A percentile compares a stretch with the other conserved stretches of the same genome.
Evolutionary conservation across 1,284 basidiomycete species (phyloP).

Genomic region (Neotropicomus parvogracilis): DNA sequence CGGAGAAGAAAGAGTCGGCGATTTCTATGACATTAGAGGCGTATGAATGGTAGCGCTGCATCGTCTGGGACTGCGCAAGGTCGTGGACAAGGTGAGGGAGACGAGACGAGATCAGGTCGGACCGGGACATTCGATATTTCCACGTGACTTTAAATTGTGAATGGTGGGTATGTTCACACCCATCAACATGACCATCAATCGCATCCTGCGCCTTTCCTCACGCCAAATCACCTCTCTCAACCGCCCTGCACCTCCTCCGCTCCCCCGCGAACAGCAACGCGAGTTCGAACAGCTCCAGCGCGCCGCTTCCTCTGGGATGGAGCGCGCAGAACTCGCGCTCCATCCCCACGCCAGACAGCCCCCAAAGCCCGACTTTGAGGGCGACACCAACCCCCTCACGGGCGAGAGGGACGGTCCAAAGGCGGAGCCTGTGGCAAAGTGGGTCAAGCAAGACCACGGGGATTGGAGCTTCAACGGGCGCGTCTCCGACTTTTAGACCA

Average conservation of each 20-base stretch:
- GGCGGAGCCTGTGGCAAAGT: slow-evolving; percentile 63
- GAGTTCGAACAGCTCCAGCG: slow-evolving; percentile 76
- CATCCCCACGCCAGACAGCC: slow-evolving; percentile 70
- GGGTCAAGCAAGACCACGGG: slow-evolving; percentile 51
- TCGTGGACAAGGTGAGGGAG: not conserved
- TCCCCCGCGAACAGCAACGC: slow-evolving; percentile 66
- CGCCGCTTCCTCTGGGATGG: slow-evolving; percentile 38
- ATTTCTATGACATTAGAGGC: slow-evolving; percentile 32
- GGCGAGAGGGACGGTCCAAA: slow-evolving; percentile 78
- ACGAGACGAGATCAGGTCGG: too few species aligned
- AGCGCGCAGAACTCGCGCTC: slow-evolving; percentile 42
- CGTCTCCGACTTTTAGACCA: slow-evolving; percentile 71
- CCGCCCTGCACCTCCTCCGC: slow-evolving; percentile 63
- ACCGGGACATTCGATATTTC: not conserved
- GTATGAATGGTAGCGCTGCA: slow-evolving; percentile 26
- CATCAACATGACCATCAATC: too few species aligned
- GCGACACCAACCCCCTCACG: slow-evolving; percentile 68
- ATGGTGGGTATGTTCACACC: not conserved
- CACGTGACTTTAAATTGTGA: slow-evolving; percentile 15
- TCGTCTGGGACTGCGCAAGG: slow-evolving; percentile 3
- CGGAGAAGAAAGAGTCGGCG: slow-evolving; percentile 15
- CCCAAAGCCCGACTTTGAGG: slow-evolving; percentile 62
- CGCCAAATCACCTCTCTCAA: slow-evolving; percentile 34
- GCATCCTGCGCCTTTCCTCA: not conserved
- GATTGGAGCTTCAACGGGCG: slow-evolving; percentile 85